These are phyloP conservation scores for Starmera stellimalicola DNA, from an alignment of 1,139 yeast genomes.

Conservation along the genomic window DNA sequence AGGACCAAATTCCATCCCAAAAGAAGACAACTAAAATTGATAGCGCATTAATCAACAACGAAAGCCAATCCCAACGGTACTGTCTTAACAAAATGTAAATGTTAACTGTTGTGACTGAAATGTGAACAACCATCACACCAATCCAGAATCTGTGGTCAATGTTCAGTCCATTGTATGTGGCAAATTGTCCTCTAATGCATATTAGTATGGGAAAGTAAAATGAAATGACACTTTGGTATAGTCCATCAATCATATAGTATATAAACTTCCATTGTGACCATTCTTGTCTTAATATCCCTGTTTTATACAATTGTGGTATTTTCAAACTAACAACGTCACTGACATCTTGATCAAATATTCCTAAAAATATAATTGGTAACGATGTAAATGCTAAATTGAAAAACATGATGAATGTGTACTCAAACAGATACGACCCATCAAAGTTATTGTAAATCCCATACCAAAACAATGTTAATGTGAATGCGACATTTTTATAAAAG, in stretches of 20 bases:
- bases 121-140: slow-evolving; percentile 72
- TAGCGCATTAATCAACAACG: slow-evolving; percentile 48
- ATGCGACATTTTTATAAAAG: slow-evolving; percentile 86
- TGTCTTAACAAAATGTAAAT: slow-evolving; percentile 72
- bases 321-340: slow-evolving; percentile 68
- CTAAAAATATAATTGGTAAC: slow-evolving; percentile 83
- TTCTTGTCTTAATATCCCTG: slow-evolving; percentile 76
- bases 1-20: slow-evolving; percentile 90
- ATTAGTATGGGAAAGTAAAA: slow-evolving; percentile 81
- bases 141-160: slow-evolving; percentile 80
- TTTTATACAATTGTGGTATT: slow-evolving; percentile 81
- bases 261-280: slow-evolving; percentile 77
- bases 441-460: slow-evolving; percentile 77
- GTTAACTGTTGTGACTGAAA: slow-evolving; percentile 78
- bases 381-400: slow-evolving; percentile 94
- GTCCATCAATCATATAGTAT: slow-evolving; percentile 79
- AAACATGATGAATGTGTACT: slow-evolving; percentile 85
- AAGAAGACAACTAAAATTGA: slow-evolving; percentile 66
- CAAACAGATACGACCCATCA: slow-evolving; percentile 88
- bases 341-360: slow-evolving; percentile 90
- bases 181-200: slow-evolving; percentile 47
- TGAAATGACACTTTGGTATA: slow-evolving; percentile 77
- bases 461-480: slow-evolving; percentile 87
- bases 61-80: slow-evolving; percentile 91
- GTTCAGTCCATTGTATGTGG: slow-evolving; percentile 51